Evolutionary conservation across 2,329 filamentous ascomycete genomes (phyloP), one percentile per base, ranked within the genome.

Genomic region (Magnaporthales sp.): DNA sequence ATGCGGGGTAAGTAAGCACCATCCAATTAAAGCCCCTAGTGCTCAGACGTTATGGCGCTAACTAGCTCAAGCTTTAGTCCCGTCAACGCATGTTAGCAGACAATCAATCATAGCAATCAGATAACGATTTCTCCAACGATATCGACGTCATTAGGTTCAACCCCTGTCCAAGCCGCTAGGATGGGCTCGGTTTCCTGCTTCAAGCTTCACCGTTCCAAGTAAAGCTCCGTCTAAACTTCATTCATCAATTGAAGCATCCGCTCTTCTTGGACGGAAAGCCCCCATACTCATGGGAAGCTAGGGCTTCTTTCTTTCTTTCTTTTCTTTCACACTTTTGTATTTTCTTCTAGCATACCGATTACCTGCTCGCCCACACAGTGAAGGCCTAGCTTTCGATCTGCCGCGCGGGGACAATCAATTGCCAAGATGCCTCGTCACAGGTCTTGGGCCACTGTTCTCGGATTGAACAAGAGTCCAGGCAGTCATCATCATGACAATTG

Each of bases 391-490:
- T 26, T 26, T 10, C 11, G 54, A 15, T 4, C 54, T 24, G 54
- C n/a, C 54, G 22, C 54, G 24, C 26, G n/a, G 22, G 4, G n/a
- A 11, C 24, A 51, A 19, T 27, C n/a, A 26, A 30, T 9, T n/a
- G n/a, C 27, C 38, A 56, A 64, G 63, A 65, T 66, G 64, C 64
- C 64, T 7, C 29, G 51, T 24, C 31, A 30, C 9, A 26, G 38
- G 27, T 32, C 38, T 30, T 76, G 72, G 73, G 69, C 70, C n/a
- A 71, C 68, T 10, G 66, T 76, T 6, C 70, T 77, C 8, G 75
- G 75, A 66, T 76, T 73, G 74, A 72, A 75, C 63, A 69, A 69
- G 30, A 74, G 74, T 29, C 70, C 71, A 1, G 60, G 63, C 22
- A 71, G 70, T n/a, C 67, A 66, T 9, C 70, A 72, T 32, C 70